Conservation (phyloP, 192 early-diverging fungal species). For the Linnemannia zychae region DNA sequence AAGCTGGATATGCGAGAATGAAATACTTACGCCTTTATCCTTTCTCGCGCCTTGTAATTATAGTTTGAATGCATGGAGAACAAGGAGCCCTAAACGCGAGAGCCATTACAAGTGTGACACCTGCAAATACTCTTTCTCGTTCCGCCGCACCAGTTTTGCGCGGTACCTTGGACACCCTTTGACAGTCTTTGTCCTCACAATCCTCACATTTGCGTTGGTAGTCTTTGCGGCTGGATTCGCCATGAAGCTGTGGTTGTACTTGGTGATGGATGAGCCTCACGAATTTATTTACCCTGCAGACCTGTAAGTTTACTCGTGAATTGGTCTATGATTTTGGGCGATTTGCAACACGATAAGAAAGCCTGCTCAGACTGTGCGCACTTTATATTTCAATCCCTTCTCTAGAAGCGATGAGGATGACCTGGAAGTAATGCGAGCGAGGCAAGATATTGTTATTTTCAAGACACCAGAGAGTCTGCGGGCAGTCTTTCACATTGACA, state of each 20-base stretch:
- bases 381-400: not conserved
- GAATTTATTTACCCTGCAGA: conserved; percentile 42
- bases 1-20: too few relatives aligned
- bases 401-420: conserved; percentile 37
- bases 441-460: conserved; percentile 28
- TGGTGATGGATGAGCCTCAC: conserved; percentile 36
- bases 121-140: conserved; percentile 68
- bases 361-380: too few relatives aligned
- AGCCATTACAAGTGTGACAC: conserved; percentile 74
- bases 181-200: conserved; percentile 59
- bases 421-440: not conserved
- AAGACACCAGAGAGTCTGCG: conserved; percentile 50
- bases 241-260: conserved; percentile 43
- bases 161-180: conserved; percentile 57
- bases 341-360: too few relatives aligned
- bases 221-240: conserved; percentile 48
- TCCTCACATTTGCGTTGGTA: conserved; percentile 32
- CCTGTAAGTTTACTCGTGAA: conserved; percentile 19
- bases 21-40: not conserved
- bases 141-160: conserved; percentile 66
- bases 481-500: conserved; percentile 58
- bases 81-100: conserved; percentile 60
- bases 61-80: conserved; percentile 68
- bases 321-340: too few relatives aligned
- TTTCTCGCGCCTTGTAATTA: not conserved